Conservation (phyloP, 2,329 filamentous ascomycete genomes). For the Beauveria asiatica region DNA sequence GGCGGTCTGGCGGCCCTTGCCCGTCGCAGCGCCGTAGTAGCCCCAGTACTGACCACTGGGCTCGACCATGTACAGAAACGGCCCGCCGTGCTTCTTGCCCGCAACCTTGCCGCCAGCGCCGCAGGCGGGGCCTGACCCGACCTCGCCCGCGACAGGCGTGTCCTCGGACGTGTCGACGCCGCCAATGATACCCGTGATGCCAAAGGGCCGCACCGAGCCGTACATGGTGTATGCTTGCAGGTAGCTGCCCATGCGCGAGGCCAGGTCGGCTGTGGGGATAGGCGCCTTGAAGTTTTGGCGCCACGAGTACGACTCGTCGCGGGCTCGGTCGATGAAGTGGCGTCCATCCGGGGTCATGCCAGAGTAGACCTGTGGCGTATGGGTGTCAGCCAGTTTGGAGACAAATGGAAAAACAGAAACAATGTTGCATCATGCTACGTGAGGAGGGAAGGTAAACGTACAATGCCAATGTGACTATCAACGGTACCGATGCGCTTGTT, state of each 20-base stretch:
- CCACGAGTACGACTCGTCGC: slow-evolving; percentile 89
- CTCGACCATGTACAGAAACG: slow-evolving; percentile 97
- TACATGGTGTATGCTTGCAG: slow-evolving; percentile 97
- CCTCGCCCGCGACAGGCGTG: slow-evolving; percentile 79
- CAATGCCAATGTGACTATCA: slow-evolving; percentile 87
- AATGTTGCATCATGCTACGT: background rate
- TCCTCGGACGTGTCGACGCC: slow-evolving; percentile 90
- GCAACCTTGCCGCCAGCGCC: slow-evolving; percentile 77
- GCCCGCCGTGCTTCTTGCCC: slow-evolving; percentile 72
- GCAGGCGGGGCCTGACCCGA: slow-evolving; percentile 67
- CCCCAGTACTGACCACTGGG: slow-evolving; percentile 97
- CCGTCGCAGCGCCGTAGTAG: slow-evolving; percentile 95
- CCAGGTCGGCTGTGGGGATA: slow-evolving; percentile 80
- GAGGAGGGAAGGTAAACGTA: slow-evolving; percentile 37
- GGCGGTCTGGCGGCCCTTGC: slow-evolving; percentile 91
- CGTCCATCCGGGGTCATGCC: slow-evolving; percentile 91
- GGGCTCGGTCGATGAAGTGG: slow-evolving; percentile 88
- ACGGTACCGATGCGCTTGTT: slow-evolving; percentile 97
- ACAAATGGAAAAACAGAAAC: background rate
- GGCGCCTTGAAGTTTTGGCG: slow-evolving; percentile 89
- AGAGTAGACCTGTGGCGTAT: slow-evolving; percentile 65
- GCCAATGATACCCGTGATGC: slow-evolving; percentile 87
- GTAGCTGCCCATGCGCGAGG: slow-evolving; percentile 89
- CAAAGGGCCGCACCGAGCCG: slow-evolving; percentile 91
- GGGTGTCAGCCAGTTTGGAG: background rate